Conservation (phyloP, 2,329 filamentous ascomycete species). For the Diaporthe sp. region DNA sequence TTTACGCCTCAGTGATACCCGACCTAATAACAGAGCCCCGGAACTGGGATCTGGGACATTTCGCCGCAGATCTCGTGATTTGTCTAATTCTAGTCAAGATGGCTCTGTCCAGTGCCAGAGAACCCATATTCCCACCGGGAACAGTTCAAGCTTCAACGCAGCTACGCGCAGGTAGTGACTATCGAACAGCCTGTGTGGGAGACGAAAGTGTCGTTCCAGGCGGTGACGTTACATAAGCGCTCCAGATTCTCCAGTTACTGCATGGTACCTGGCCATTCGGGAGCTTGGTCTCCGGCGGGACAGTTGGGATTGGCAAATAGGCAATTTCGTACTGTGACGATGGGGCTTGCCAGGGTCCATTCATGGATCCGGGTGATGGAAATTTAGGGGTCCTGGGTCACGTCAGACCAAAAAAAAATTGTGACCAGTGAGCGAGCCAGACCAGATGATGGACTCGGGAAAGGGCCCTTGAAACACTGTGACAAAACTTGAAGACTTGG, state of each 20-base stretch:
- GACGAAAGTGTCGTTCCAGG: too few relatives aligned
- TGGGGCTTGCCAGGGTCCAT: constrained; percentile 2
- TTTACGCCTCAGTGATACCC: constrained; percentile 11
- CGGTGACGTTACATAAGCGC: not conserved
- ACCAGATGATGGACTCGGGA: not conserved
- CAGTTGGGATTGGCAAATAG: not conserved
- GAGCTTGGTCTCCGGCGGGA: not conserved
- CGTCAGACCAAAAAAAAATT: constrained; percentile 9
- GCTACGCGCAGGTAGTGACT: not conserved
- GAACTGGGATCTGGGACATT: not conserved
- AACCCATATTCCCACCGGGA: too few relatives aligned
- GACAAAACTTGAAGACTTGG: not conserved
- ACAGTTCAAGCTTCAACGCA: not conserved
- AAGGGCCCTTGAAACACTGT: constrained; percentile 1
- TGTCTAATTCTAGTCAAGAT: too few relatives aligned
- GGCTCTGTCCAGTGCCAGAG: not conserved
- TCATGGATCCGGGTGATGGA: constrained; percentile 9
- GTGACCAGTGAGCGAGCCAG: not conserved
- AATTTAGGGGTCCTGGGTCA: constrained; percentile 24
- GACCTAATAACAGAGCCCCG: not conserved
- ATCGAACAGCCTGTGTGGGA: not conserved
- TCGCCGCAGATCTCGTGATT: not conserved
- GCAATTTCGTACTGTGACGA: not conserved
- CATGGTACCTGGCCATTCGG: not conserved
- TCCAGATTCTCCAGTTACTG: not conserved